phyloP scores from a whole-genome alignment of 1,284 basidiomycete genomes.

The Mycosarcoma maydis region DNA sequence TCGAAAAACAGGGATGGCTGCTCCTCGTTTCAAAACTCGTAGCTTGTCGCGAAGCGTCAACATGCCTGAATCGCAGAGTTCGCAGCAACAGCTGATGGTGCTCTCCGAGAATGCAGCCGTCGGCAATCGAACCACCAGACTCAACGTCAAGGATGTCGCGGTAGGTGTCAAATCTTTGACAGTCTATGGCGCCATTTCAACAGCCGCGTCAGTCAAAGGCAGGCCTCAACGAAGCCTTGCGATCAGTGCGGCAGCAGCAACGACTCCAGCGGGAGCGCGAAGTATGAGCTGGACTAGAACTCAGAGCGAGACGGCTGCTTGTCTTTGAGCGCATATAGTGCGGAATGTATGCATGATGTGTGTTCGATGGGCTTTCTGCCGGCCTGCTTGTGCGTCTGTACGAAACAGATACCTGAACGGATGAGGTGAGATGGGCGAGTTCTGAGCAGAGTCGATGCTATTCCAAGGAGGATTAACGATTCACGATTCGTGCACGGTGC shows the following conservation, averaged over 20 bases:
- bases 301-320: constrained; percentile 21
- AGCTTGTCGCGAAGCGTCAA: constrained; percentile 17
- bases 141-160: constrained; percentile 9
- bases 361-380: background rate
- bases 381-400: no score
- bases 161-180: constrained; percentile 17
- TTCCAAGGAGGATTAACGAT: no score
- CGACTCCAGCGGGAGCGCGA: background rate
- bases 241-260: background rate
- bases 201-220: background rate
- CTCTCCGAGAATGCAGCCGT: constrained; percentile 17
- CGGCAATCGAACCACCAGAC: background rate
- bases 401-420: no score
- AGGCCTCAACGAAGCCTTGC: constrained; percentile 3
- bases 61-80: constrained; percentile 8
- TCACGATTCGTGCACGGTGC: no score
- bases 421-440: no score
- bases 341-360: background rate
- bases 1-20: background rate
- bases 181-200: constrained; percentile 6
- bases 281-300: constrained; percentile 11
- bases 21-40: background rate
- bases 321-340: no score
- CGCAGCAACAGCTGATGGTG: constrained; percentile 8
- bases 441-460: no score